Evolutionary conservation across 106 monocot genomes (phyloP).

Genomic region (Agapanthus africanus): DNA sequence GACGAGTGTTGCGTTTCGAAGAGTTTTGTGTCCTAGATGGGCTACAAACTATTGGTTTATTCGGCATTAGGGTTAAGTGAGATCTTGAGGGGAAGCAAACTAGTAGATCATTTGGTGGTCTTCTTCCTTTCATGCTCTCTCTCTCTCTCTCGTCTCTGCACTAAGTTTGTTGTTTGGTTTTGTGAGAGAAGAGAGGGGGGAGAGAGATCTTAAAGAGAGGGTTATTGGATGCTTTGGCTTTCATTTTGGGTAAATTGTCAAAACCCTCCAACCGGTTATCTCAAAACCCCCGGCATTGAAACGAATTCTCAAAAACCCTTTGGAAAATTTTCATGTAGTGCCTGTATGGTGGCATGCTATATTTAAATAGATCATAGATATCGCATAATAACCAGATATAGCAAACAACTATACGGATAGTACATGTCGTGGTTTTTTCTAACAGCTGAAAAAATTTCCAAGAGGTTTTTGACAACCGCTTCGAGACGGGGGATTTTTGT

Average conservation of each 20-base stretch:
- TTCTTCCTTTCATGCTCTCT: slow-evolving; percentile 12
- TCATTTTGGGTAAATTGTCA: background rate
- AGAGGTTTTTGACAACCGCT: background rate
- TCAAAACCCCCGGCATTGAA: background rate
- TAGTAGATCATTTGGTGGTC: slow-evolving; percentile 42
- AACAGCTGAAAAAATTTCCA: too few species aligned
- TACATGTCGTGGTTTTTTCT: too few species aligned
- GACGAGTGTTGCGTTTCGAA: slow-evolving; percentile 17
- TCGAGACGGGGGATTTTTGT: background rate
- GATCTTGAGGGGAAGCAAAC: slow-evolving; percentile 77
- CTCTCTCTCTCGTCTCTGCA: slow-evolving; percentile 8
- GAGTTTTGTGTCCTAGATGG: slow-evolving; percentile 30
- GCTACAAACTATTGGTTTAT: slow-evolving; percentile 51
- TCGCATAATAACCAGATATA: too few species aligned
- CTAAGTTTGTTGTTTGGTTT: slow-evolving; percentile 1
- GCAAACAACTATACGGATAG: too few species aligned
- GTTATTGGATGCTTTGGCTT: background rate
- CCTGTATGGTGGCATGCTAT: too few species aligned
- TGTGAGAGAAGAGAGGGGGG: background rate
- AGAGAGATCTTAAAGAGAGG: background rate
- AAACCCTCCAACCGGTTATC: too few species aligned
- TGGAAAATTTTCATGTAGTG: too few species aligned
- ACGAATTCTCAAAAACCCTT: too few species aligned
- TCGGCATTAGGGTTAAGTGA: slow-evolving; percentile 58
- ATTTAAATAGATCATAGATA: too few species aligned